Evolutionary conservation across 352 stramenopile species (phyloP).

Genomic region (Pythium folliculosum): DNA sequence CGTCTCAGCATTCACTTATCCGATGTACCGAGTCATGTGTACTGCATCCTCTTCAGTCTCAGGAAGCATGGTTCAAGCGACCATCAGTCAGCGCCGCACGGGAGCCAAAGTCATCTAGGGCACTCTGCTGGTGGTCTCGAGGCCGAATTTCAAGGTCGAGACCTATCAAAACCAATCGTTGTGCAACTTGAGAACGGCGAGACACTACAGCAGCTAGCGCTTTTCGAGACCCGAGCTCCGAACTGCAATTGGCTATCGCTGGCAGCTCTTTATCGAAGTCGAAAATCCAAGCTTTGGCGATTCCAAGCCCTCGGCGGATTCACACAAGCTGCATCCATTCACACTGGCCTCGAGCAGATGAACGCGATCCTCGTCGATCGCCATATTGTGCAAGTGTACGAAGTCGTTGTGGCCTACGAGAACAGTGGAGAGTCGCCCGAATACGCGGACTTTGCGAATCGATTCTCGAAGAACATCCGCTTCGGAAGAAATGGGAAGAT

Average conservation of each 20-base stretch:
- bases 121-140: constrained; percentile 35
- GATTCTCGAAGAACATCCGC: constrained; percentile 59
- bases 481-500: constrained; percentile 68
- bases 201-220: constrained; percentile 43
- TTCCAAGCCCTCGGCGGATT: constrained; percentile 49
- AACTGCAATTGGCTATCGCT: constrained; percentile 55
- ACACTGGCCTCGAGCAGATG: constrained; percentile 52
- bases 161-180: not conserved
- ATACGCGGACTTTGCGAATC: constrained; percentile 43
- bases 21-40: constrained; percentile 41
- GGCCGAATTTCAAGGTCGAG: not conserved
- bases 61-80: constrained; percentile 27
- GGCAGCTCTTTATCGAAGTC: constrained; percentile 51
- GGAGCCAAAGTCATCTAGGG: constrained; percentile 28
- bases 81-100: not conserved
- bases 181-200: constrained; percentile 63
- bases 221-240: constrained; percentile 42
- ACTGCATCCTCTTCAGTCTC: constrained; percentile 58
- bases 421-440: constrained; percentile 20
- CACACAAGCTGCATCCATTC: constrained; percentile 49
- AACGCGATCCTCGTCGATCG: constrained; percentile 47
- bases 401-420: constrained; percentile 46
- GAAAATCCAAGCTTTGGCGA: constrained; percentile 50
- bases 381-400: constrained; percentile 63
- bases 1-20: constrained; percentile 45